Evolutionary conservation across 495 filamentous ascomycete genomes (phyloP), one percentile per base, ranked within the genome.

Genomic region (Penicillium pulvis): DNA sequence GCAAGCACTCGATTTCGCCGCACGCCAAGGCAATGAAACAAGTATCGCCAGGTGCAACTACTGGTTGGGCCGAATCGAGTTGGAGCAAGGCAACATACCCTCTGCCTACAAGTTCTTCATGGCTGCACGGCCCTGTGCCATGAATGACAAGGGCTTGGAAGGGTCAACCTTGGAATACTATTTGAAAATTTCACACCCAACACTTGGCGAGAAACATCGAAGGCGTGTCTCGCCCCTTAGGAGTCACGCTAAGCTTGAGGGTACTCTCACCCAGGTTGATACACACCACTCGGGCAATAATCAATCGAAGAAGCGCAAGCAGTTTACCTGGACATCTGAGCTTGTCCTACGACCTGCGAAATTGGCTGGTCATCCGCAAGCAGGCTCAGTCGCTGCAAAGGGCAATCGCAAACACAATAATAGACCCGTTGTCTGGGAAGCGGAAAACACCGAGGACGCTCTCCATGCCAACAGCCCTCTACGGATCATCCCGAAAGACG

Each of bases 21-120:
- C 46, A 10, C n/a, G 16, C 4, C 24, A 31, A 7, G 31, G 51
- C 9, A 26, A 55, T 5, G 41, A 44, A 33, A n/a, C 46, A 14
- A 30, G 14, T 0, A 17, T 56, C 19, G 53, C 53, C 12, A 54
- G 58, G 17, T 56, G 58, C 16, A 26, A 43, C 20, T 61, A 61
- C 49, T 61, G 58, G 58, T 42, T 61, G 48, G 58, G 58, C 14
- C 53, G 58, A 4, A 49, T 61, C 17, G 48, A 61, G 39, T 48
- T 61, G 14, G 30, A 61, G 20, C 41, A 23, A 31, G 9, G 28
- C 8, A 57, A 57, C 16, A 12, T 57, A 23, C 4, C 42, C 4
- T 39, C 30, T 14, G 58, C 58, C 7, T 44, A 61, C 23, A 12
- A 26, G 6, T 50, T 41, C n/a, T 61, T 61, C n/a, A 30, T 31